Percentiles rank a stretch among this genome's conserved stretches.
phyloP scores from a whole-genome alignment of 2,329 filamentous ascomycete species.

The Colletotrichum magnum region DNA sequence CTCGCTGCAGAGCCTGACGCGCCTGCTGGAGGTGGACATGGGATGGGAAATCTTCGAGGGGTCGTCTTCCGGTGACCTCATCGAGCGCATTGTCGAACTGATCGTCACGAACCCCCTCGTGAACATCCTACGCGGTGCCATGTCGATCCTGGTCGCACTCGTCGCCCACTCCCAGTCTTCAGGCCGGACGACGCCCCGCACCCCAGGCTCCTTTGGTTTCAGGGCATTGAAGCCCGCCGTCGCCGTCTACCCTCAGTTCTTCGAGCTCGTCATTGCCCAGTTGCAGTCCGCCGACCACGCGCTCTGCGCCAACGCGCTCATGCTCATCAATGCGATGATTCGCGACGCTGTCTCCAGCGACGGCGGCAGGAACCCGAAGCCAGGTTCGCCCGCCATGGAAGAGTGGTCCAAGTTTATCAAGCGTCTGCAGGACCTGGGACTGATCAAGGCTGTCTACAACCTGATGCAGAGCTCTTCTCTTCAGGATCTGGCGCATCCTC shows the following conservation, averaged over 20 bases:
- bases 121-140: constrained; percentile 95
- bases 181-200: constrained; percentile 51
- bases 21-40: constrained; percentile 95
- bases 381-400: constrained; percentile 59
- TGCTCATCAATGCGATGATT: constrained; percentile 95
- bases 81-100: constrained; percentile 86
- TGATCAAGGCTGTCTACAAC: constrained; percentile 91
- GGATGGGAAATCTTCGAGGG: constrained; percentile 92
- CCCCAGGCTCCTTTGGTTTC: constrained; percentile 83
- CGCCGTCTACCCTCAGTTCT: constrained; percentile 91
- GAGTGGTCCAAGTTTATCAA: constrained; percentile 99
- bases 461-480: constrained; percentile 95
- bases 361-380: constrained; percentile 58
- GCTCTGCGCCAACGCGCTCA: constrained; percentile 93
- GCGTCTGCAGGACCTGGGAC: constrained; percentile 89
- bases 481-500: constrained; percentile 89
- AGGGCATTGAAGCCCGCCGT: constrained; percentile 92
- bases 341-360: constrained; percentile 89
- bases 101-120: constrained; percentile 96
- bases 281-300: constrained; percentile 95
- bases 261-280: constrained; percentile 92
- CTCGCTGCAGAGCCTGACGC: constrained; percentile 88
- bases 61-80: constrained; percentile 73
- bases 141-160: constrained; percentile 95
- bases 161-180: constrained; percentile 85